Percentiles rank a stretch among this genome's conserved stretches.
Conservation (phyloP, 2,329 filamentous ascomycete species). For the Aspergillus puulaauensis region DNA sequence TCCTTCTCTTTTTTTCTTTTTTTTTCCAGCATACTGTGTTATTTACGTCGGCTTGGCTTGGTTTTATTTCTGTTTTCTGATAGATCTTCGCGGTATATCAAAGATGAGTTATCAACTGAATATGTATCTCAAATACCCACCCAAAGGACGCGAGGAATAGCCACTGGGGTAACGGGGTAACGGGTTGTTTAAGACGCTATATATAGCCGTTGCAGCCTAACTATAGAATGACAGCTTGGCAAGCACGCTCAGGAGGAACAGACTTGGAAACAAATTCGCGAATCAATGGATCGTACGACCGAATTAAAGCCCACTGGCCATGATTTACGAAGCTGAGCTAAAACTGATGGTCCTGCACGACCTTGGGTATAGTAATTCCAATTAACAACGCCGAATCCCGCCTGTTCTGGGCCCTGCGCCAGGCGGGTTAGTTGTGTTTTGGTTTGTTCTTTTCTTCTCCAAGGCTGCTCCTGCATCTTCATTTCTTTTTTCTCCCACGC, state of each 20-base stretch:
- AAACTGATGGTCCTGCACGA: background rate
- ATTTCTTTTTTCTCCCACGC: background rate
- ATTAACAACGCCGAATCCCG: background rate
- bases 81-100: background rate
- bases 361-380: background rate
- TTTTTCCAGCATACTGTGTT: conserved; percentile 5
- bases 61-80: background rate
- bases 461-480: conserved; percentile 4
- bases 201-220: background rate
- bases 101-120: background rate
- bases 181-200: background rate
- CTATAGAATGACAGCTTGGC: background rate
- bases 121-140: background rate
- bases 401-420: background rate
- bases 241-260: background rate
- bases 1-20: background rate
- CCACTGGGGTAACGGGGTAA: background rate
- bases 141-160: background rate
- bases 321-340: background rate
- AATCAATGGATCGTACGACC: conserved; percentile 1
- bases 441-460: background rate
- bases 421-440: background rate
- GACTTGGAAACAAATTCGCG: background rate
- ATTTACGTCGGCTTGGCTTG: background rate
- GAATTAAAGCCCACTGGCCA: background rate